Evolutionary conservation across 2,329 filamentous ascomycete genomes (phyloP).

Genomic region (Paraphoma sp.): DNA sequence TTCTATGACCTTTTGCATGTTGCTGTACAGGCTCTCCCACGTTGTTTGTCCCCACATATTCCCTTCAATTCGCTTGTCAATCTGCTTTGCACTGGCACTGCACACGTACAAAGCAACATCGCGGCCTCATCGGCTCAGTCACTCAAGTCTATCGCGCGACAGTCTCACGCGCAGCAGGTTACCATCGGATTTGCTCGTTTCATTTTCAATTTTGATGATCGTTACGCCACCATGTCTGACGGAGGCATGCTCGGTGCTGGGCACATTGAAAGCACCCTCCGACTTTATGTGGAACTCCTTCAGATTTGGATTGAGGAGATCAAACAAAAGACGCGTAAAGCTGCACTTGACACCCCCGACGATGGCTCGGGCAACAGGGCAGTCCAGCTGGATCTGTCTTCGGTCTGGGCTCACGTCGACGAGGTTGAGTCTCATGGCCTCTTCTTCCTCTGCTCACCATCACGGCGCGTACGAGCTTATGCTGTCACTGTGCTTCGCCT

Average conservation of each 20-base stretch:
- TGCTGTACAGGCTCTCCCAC: conserved; percentile 90
- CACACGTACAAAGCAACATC: conserved; percentile 91
- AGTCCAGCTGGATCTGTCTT: conserved; percentile 82
- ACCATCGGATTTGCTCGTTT: conserved; percentile 96
- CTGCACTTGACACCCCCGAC: conserved; percentile 64
- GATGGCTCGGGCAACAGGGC: conserved; percentile 76
- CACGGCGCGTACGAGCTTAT: conserved; percentile 84
- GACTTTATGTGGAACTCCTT: conserved; percentile 89
- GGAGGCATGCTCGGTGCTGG: conserved; percentile 93
- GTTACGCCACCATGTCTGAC: conserved; percentile 97
- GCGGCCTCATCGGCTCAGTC: conserved; percentile 91
- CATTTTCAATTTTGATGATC: conserved; percentile 98
- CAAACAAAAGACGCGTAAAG: conserved; percentile 80
- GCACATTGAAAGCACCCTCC: conserved; percentile 93
- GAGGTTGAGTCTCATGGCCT: conserved; percentile 95
- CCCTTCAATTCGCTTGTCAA: conserved; percentile 95
- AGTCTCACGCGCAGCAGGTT: conserved; percentile 92
- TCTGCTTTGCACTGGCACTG: conserved; percentile 92
- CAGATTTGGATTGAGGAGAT: conserved; percentile 99
- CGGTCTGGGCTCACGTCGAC: conserved; percentile 90
- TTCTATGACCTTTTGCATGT: conserved; percentile 97
- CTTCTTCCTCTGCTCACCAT: conserved; percentile 97
- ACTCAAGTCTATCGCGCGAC: conserved; percentile 91
- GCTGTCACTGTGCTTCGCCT: conserved; percentile 91
- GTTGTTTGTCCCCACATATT: conserved; percentile 90